A percentile compares a stretch with the other conserved stretches of the same genome.
Evolutionary conservation across 75 land plant species (phyloP).

Genomic region (Selaginella moellendorffii): DNA sequence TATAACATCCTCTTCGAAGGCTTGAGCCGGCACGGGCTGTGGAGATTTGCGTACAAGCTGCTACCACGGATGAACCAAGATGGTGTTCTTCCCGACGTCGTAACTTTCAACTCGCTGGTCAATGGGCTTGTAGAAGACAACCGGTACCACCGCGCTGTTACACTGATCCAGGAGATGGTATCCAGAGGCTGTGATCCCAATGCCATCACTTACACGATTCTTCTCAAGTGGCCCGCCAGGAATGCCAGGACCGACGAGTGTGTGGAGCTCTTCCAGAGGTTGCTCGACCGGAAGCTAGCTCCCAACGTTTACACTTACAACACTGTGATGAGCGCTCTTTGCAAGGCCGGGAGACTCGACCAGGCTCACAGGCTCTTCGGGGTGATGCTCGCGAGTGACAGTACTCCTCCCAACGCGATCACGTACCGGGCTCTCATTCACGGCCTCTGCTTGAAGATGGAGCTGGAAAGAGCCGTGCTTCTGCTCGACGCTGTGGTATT

Average conservation of each 20-base stretch:
- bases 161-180: not conserved
- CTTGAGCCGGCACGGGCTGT: not conserved
- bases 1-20: not conserved
- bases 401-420: not conserved
- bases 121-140: not conserved
- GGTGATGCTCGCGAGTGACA: not conserved
- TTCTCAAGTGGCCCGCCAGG: not conserved
- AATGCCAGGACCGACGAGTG: not conserved
- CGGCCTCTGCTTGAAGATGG: not conserved
- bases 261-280: not conserved
- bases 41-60: not conserved
- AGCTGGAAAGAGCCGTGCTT: not conserved
- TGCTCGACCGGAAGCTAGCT: not conserved
- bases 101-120: not conserved
- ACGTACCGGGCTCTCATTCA: not conserved
- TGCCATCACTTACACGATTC: not conserved
- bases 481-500: too few relatives aligned
- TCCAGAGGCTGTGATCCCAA: not conserved
- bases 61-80: not conserved
- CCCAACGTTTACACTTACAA: not conserved
- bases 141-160: not conserved
- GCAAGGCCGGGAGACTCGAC: conserved; percentile 4
- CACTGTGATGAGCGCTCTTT: not conserved
- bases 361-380: not conserved
- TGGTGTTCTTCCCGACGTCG: not conserved